Conservation (phyloP, 129 eudicot species). For the Calendula officinalis region DNA sequence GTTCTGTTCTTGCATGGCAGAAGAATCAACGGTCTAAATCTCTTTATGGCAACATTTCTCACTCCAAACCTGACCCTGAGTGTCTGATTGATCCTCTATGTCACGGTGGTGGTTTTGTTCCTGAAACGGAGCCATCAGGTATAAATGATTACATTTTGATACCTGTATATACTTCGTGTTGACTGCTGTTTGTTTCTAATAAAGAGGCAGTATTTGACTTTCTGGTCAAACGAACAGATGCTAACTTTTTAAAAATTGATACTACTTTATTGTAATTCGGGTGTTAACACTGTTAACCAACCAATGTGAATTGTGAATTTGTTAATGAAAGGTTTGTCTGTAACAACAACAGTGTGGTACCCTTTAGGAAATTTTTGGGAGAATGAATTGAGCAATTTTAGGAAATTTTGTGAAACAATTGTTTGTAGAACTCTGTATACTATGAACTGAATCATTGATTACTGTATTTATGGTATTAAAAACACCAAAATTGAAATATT, state of each 20-base stretch:
- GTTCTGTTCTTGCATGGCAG: conserved; percentile 95
- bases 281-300: neutral
- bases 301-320: neutral
- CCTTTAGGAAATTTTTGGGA: neutral
- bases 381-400: neutral
- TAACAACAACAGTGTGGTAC: neutral
- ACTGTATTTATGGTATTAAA: neutral
- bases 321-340: neutral
- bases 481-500: neutral
- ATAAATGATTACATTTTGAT: neutral
- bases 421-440: neutral
- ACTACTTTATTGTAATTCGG: neutral
- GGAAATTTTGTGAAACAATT: neutral
- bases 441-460: neutral
- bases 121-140: conserved; percentile 72
- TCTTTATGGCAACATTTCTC: conserved; percentile 25
- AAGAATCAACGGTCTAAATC: conserved; percentile 40
- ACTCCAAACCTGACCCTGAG: conserved; percentile 53
- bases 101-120: conserved; percentile 83
- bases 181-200: conserved; percentile 1
- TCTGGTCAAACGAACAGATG: neutral
- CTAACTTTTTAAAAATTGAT: neutral
- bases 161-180: neutral
- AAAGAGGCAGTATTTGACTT: conserved; percentile 2
- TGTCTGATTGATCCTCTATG: conserved; percentile 59